These are phyloP conservation scores for Ananas comosus DNA, from an alignment of 176 grass and related monocot species.

Conservation along the genomic window DNA sequence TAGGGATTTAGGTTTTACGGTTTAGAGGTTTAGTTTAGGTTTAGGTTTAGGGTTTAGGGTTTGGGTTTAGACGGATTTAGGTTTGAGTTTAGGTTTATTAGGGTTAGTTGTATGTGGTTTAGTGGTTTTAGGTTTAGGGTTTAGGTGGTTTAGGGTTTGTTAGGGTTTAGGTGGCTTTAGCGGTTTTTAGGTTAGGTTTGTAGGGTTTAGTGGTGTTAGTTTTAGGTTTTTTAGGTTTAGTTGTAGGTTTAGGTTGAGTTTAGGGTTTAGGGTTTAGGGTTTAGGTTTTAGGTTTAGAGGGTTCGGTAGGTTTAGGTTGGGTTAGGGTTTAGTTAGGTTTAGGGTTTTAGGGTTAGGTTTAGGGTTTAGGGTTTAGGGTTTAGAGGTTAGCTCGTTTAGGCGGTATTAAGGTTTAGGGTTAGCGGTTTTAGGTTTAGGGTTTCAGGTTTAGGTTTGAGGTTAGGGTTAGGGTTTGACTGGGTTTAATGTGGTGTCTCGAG, in stretches of 20 bases:
- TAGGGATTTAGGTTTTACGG: slow-evolving; percentile 15
- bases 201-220: no score
- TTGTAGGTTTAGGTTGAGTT: no score
- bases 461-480: slow-evolving; percentile 19
- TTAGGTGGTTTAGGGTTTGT: no score
- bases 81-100: slow-evolving; percentile 7
- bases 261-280: slow-evolving; percentile 24
- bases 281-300: slow-evolving; percentile 20
- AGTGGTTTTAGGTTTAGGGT: slow-evolving; percentile 1
- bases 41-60: slow-evolving; percentile 24
- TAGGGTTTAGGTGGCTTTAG: no score
- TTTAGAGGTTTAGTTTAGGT: slow-evolving; percentile 21
- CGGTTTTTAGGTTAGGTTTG: no score
- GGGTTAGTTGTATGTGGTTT: slow-evolving; percentile 12
- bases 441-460: slow-evolving; percentile 16
- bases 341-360: no score
- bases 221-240: no score
- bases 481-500: no score
- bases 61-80: slow-evolving; percentile 5
- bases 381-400: slow-evolving; percentile 18
- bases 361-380: slow-evolving; percentile 22
- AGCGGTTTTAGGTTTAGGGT: slow-evolving; percentile 18
- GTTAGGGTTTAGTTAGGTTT: no score
- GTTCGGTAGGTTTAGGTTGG: no score
- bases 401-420: slow-evolving; percentile 22